Base-by-base conservation (phyloP, 441 rosid species). In the Adansonia madagascariensis region DNA sequence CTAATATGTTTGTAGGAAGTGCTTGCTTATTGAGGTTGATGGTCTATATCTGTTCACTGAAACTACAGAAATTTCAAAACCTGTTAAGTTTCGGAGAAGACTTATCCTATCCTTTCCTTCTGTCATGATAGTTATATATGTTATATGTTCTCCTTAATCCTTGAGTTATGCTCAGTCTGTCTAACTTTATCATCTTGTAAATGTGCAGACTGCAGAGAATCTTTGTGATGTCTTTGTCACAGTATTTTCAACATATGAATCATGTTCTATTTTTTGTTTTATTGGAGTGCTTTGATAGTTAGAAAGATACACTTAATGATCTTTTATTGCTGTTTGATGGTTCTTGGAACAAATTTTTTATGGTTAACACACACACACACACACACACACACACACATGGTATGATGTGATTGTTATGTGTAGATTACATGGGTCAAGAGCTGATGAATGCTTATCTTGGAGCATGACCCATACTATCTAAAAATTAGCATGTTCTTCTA, bases 51-150 rank as follows among this genome's bases (percentile, higher is more conserved):
- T 39, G 50, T 39, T n/a, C 6, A 39, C 11, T 11, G 49, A 10
- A 72, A 56, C 39, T 56, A 6, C 56, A 56, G 35, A 55, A 31
- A 56, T 72, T 72, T 55, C 49, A 17, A 57, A 72, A 55, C 75
- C 35, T 35, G 52, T 72, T 72, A 8, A 10, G 18, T 17, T 27
- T 17, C 1, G 10, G 5, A 55, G 10, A 12, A 18, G 7, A 56
- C 56, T 56, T 17, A n/a, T 17, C 57, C 15, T 35, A 35, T 20
- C 52, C 11, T 55, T 56, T 72, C 17, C 46, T 15, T 35, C 24
- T 62, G 9, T 55, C 49, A 8, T 46, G 17, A 5, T 17, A 43
- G 8, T 44, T 66, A 8, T 67, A 24, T 17, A 18, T 20, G 3
- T 18, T 46, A 1, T 46, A 8, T 24, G 9, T 46, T 68, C 3